A percentile compares a stretch with the other conserved stretches of the same genome.
These are phyloP conservation scores for Mentha longifolia DNA, from an alignment of 257 asterid genomes.

Conservation along the genomic window DNA sequence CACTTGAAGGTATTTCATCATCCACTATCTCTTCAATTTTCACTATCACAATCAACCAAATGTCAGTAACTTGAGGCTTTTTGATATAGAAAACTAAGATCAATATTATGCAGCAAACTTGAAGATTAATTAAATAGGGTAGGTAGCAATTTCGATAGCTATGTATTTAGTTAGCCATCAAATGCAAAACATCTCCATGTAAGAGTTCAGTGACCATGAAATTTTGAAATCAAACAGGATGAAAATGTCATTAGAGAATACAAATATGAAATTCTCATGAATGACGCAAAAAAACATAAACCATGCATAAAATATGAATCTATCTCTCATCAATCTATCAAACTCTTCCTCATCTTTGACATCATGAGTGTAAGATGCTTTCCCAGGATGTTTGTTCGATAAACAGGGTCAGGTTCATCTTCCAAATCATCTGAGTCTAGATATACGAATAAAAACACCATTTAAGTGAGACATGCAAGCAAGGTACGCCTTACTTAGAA, in stretches of 20 bases:
- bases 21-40: constrained; percentile 90
- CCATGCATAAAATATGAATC: too few species aligned
- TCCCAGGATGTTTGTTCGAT: too few species aligned
- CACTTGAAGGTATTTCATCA: constrained; percentile 57
- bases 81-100: neutral
- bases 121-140: constrained; percentile 7
- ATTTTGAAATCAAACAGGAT: neutral
- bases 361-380: too few species aligned
- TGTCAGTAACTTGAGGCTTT: constrained; percentile 3
- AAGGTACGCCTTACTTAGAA: too few species aligned
- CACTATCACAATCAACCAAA: constrained; percentile 46
- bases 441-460: too few species aligned
- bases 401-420: too few species aligned
- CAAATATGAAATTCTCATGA: neutral
- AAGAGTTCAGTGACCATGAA: neutral
- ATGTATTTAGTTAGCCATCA: constrained; percentile 6
- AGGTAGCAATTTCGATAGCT: neutral
- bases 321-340: too few species aligned
- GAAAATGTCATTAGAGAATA: neutral
- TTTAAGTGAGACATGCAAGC: too few species aligned
- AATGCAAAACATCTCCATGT: neutral
- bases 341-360: too few species aligned
- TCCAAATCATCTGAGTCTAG: too few species aligned
- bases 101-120: neutral
- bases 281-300: neutral